phyloP scores from a whole-genome alignment of 1,284 basidiomycete genomes.

The Boletus mariae region DNA sequence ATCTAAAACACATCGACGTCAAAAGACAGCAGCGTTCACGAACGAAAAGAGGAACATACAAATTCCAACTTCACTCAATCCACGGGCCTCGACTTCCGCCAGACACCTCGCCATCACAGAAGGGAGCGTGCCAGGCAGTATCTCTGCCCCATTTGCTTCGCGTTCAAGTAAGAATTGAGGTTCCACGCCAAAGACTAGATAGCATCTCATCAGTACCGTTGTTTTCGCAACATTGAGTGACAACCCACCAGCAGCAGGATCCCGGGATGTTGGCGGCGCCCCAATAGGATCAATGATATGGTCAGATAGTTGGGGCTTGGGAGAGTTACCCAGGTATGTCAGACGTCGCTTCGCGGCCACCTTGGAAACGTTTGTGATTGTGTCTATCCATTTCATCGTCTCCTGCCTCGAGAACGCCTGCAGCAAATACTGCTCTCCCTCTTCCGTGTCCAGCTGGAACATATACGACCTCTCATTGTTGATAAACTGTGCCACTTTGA shows the following conservation, averaged over 20 bases:
- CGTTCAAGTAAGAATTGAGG: conserved; percentile 64
- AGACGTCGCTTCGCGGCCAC: conserved; percentile 72
- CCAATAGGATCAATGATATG: conserved; percentile 55
- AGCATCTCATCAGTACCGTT: conserved; percentile 7
- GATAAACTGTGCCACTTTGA: conserved; percentile 62
- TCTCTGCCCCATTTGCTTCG: conserved; percentile 49
- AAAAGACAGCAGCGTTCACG: not conserved
- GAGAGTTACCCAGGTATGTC: conserved; percentile 72
- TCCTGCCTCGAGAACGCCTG: conserved; percentile 67
- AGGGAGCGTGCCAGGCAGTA: conserved; percentile 58
- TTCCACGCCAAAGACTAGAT: conserved; percentile 73
- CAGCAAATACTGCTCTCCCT: conserved; percentile 76
- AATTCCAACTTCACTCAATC: conserved; percentile 76
- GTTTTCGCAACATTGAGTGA: conserved; percentile 2
- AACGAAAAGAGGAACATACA: conserved; percentile 50
- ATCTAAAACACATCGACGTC: conserved; percentile 40
- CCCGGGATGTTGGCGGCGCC: conserved; percentile 37
- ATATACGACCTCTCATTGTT: conserved; percentile 78
- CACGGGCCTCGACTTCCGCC: conserved; percentile 66
- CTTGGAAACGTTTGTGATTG: conserved; percentile 64
- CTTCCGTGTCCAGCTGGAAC: conserved; percentile 79
- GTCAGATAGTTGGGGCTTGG: conserved; percentile 66
- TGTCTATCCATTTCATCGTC: conserved; percentile 72
- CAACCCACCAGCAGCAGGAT: conserved; percentile 62
- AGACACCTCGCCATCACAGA: conserved; percentile 62